Evolutionary conservation across 1,139 yeast genomes (phyloP).

Genomic region (Geotrichum reessii): DNA sequence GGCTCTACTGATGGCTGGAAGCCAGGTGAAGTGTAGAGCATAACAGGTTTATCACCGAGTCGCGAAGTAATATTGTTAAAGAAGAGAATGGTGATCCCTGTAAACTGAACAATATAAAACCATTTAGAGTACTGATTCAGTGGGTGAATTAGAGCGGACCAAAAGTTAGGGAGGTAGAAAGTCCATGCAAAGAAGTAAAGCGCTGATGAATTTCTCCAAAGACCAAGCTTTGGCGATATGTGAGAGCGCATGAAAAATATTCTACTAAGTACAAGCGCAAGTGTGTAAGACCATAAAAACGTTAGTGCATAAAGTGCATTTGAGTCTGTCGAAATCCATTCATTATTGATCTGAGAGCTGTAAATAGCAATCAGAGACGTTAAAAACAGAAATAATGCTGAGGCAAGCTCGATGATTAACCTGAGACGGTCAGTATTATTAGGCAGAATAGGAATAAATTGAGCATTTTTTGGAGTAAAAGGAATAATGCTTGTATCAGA

Average conservation of each 20-base stretch:
- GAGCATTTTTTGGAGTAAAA: constrained; percentile 8
- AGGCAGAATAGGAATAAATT: constrained; percentile 27
- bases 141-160: constrained; percentile 59
- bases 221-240: constrained; percentile 34
- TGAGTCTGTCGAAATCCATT: constrained; percentile 36
- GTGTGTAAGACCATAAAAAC: constrained; percentile 54
- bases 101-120: constrained; percentile 34
- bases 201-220: constrained; percentile 64
- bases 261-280: constrained; percentile 49
- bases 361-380: constrained; percentile 36
- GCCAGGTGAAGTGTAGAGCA: constrained; percentile 38
- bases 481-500: neutral
- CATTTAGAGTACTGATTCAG: constrained; percentile 32
- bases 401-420: constrained; percentile 26
- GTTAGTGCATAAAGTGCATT: constrained; percentile 41
- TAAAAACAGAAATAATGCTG: constrained; percentile 24
- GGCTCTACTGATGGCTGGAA: constrained; percentile 72
- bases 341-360: constrained; percentile 38
- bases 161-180: constrained; percentile 51
- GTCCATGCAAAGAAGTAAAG: constrained; percentile 52
- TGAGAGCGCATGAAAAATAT: constrained; percentile 41
- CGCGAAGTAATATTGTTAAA: constrained; percentile 56
- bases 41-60: constrained; percentile 46
- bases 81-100: constrained; percentile 43
- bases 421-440: constrained; percentile 28